Base-by-base conservation (phyloP, 2,329 filamentous ascomycete species). In the Colletotrichum australisinense region DNA sequence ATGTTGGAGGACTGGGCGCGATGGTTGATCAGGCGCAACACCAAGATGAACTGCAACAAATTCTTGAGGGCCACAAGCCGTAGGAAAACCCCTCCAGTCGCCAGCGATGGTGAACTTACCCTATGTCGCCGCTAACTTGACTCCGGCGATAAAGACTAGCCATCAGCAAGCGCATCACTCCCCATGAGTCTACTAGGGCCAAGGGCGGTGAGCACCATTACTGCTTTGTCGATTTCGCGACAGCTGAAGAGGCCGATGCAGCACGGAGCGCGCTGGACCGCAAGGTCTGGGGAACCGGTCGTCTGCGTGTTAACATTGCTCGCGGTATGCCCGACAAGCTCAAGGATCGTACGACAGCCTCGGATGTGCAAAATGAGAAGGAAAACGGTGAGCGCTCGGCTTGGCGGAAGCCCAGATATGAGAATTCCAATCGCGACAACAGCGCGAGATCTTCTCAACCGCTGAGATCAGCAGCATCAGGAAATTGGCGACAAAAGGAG, bases 171-270 rank as follows among this genome's bases (percentile, higher is more conserved):
- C 82, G 86, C 22, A 92, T 89, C 84, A 92, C 86, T 59, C 90
- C 87, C 74, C 91, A 85, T 78, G 90, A 83, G 77, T 89, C 81
- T 77, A 92, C 86, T 71, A 84, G 83, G 30, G 80, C 83, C n/a
- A 83, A 84, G 53, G 83, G 85, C 0, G 89, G 89, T 35, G 87
- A 89, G 75, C 86, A 90, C 77, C 88, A 92, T 81, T 93, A 90
- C 80, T 89, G 90, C 76, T 93, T 93, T 72, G 89, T 93, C n/a
- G 90, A 93, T 76, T 87, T 93, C 69, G 83, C 83, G 60, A 88
- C 85, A 6, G 78, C 82, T 0, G 86, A 90, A 65, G 88, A 92
- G 74, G 89, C 89, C 0, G 80, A 86, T 42, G 80, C 81, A 11
- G 91, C 90, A 26, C 84, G 89, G 71, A 77, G 83, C 8, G 81